phyloP scores from a whole-genome alignment of 345 rosid species.

The Murraya koenigii region DNA sequence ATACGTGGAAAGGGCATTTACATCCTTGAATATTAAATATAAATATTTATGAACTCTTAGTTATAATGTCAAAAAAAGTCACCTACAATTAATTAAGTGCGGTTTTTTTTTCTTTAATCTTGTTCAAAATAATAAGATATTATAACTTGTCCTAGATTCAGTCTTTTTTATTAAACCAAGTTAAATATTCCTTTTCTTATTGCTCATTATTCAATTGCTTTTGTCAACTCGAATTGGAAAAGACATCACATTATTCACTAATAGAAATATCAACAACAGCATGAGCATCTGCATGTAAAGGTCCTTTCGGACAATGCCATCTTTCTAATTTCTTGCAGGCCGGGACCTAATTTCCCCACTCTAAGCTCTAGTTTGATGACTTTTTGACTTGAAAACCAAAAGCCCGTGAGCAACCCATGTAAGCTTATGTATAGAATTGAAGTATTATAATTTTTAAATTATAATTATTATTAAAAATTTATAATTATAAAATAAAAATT shows the following conservation, averaged over 20 bases:
- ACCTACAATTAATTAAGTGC: too few species aligned
- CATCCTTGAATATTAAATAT: too few species aligned
- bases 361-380: not conserved
- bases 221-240: not conserved
- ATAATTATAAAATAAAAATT: too few species aligned
- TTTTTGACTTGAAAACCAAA: conserved; percentile 1
- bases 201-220: not conserved
- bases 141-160: not conserved
- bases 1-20: too few species aligned
- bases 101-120: too few species aligned
- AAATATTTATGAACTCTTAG: too few species aligned
- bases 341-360: not conserved
- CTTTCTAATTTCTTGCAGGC: not conserved
- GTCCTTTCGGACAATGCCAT: conserved; percentile 1
- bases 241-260: too few species aligned
- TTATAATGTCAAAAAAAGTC: too few species aligned
- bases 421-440: too few species aligned
- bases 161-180: not conserved
- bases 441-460: too few species aligned
- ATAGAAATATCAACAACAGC: not conserved
- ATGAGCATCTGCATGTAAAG: not conserved
- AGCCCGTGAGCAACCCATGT: not conserved
- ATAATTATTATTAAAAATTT: too few species aligned
- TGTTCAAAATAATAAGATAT: too few species aligned
- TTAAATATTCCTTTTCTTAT: not conserved